phyloP scores from a whole-genome alignment of 2,329 filamentous ascomycete species.

The Biscogniauxia sp. region DNA sequence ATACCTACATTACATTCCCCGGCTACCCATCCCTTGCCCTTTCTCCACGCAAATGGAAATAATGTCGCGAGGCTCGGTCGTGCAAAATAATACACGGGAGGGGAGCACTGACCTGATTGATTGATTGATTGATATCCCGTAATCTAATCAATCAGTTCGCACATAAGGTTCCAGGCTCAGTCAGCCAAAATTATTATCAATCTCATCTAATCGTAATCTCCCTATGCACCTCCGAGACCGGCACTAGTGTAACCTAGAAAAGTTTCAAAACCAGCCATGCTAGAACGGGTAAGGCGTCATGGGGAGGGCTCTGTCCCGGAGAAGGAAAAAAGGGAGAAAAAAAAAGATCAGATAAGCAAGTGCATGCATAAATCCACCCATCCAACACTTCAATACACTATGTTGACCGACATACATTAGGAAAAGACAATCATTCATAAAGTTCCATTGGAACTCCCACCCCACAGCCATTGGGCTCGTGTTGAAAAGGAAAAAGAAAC shows the following conservation, averaged over 20 bases:
- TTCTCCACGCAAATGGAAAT: neutral
- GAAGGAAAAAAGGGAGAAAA: neutral
- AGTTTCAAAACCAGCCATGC: neutral
- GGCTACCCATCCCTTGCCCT: neutral
- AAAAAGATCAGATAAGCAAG: neutral
- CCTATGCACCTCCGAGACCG: conserved; percentile 16
- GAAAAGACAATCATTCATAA: neutral
- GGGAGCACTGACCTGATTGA: conserved; percentile 8
- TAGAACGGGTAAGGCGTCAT: neutral
- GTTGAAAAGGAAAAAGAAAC: neutral
- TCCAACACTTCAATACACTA: neutral
- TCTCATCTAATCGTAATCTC: conserved; percentile 23
- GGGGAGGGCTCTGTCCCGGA: neutral
- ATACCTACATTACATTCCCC: too few relatives aligned
- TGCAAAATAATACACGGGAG: neutral
- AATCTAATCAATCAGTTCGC: conserved; percentile 32
- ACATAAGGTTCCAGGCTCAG: neutral
- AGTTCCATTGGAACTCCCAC: neutral
- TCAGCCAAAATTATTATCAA: conserved; percentile 21
- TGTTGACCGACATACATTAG: neutral
- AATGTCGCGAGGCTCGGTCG: neutral
- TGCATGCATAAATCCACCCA: neutral
- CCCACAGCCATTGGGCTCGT: neutral
- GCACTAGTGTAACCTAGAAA: conserved; percentile 6
- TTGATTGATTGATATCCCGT: conserved; percentile 11